Percentiles rank a stretch among this genome's conserved stretches.
phyloP scores from a whole-genome alignment of 495 filamentous ascomycete genomes.

The Cenococcum geophilum region DNA sequence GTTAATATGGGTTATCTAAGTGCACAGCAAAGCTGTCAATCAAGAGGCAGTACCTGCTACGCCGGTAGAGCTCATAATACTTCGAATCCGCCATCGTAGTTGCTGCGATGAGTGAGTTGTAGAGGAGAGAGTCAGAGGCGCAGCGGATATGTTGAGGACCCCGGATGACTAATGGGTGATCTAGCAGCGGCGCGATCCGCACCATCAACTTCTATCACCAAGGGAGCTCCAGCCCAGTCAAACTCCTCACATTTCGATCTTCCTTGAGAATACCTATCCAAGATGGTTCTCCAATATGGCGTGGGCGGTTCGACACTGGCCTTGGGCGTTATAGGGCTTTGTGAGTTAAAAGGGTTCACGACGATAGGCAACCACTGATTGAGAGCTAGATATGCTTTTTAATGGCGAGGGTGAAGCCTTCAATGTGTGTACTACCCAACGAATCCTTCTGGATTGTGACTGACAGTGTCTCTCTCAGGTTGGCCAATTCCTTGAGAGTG shows the following conservation, averaged over 20 bases:
- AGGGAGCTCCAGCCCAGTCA: slow-evolving; percentile 16
- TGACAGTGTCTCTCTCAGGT: slow-evolving; percentile 49
- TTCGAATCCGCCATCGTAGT: slow-evolving; percentile 34
- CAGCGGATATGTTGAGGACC: too few species aligned
- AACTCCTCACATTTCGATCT: slow-evolving; percentile 7
- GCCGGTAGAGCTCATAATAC: slow-evolving; percentile 95
- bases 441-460: neutral
- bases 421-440: slow-evolving; percentile 59
- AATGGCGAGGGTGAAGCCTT: slow-evolving; percentile 92
- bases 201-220: slow-evolving; percentile 16
- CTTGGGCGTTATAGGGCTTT: slow-evolving; percentile 78
- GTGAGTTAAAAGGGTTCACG: slow-evolving; percentile 46
- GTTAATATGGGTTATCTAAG: slow-evolving; percentile 13
- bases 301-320: slow-evolving; percentile 62
- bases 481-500: slow-evolving; percentile 86
- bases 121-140: slow-evolving; percentile 2
- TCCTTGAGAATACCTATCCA: slow-evolving; percentile 10
- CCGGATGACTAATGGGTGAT: neutral
- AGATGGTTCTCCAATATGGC: slow-evolving; percentile 53
- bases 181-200: slow-evolving; percentile 10
- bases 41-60: slow-evolving; percentile 70
- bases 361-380: slow-evolving; percentile 35
- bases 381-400: slow-evolving; percentile 83
- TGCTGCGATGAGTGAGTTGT: slow-evolving; percentile 3
- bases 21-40: neutral